A percentile compares a stretch with the other conserved stretches of the same genome.
Conservation (phyloP, 345 rosid species). For the Linum lewisii region DNA sequence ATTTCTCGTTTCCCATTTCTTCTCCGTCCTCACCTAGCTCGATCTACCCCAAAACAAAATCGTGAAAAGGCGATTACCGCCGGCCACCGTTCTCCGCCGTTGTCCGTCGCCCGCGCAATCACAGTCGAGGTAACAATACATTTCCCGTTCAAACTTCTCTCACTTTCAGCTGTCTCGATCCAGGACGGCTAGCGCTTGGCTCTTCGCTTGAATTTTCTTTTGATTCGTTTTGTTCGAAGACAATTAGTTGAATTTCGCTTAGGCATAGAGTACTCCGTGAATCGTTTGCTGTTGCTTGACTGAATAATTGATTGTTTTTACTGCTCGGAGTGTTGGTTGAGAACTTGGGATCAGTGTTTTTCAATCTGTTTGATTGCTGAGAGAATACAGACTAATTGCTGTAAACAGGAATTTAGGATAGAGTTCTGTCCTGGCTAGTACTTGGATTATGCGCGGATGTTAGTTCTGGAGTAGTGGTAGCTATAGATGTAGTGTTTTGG, state of each 20-base stretch:
- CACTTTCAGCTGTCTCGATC: neutral
- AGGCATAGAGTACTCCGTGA: neutral
- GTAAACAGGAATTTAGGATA: too few relatives aligned
- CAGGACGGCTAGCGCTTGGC: neutral
- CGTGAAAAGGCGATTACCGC: neutral
- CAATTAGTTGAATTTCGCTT: neutral
- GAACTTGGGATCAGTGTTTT: neutral
- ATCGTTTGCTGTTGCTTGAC: neutral
- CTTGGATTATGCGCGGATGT: neutral
- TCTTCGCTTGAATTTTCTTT: neutral
- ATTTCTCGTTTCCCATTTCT: conserved; percentile 5
- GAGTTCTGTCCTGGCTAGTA: neutral
- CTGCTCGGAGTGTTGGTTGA: neutral
- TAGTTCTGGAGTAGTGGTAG: neutral
- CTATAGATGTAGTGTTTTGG: too few relatives aligned
- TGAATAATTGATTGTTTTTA: neutral
- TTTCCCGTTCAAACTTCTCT: neutral
- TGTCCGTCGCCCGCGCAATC: neutral
- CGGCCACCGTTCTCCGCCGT: neutral
- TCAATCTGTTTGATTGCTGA: neutral
- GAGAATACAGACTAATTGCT: neutral
- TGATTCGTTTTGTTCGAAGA: neutral
- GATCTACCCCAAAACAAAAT: neutral
- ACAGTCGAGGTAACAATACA: neutral
- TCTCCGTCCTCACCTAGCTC: neutral